These are phyloP conservation scores for Cladosporium sp. DNA, from an alignment of 2,329 filamentous ascomycete genomes.

Conservation along the genomic window DNA sequence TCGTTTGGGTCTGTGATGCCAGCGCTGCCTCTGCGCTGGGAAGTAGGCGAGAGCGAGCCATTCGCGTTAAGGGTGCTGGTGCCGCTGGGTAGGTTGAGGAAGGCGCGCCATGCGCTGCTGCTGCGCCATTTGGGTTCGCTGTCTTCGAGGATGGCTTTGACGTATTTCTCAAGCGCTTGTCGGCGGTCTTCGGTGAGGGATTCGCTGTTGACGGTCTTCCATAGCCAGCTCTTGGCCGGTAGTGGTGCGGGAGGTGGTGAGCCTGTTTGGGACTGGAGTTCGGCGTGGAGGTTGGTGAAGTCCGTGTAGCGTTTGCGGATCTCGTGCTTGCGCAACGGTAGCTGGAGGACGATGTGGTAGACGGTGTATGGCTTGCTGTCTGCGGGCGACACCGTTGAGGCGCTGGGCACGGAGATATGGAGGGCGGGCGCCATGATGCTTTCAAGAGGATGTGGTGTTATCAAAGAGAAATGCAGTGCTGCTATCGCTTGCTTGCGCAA, in stretches of 20 bases:
- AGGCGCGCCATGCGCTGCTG: slow-evolving; percentile 69
- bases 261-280: slow-evolving; percentile 62
- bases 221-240: slow-evolving; percentile 75
- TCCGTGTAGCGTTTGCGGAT: slow-evolving; percentile 82
- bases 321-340: slow-evolving; percentile 73
- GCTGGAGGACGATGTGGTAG: slow-evolving; percentile 75
- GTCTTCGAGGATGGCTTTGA: slow-evolving; percentile 69
- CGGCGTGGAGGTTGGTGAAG: slow-evolving; percentile 66
- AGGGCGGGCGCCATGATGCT: slow-evolving; percentile 44
- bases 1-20: slow-evolving; percentile 54
- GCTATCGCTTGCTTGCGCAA: neutral
- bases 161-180: slow-evolving; percentile 66
- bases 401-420: slow-evolving; percentile 48
- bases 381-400: slow-evolving; percentile 51
- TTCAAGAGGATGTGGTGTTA: neutral
- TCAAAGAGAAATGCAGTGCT: neutral
- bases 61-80: slow-evolving; percentile 30
- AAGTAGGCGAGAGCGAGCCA: slow-evolving; percentile 44
- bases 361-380: slow-evolving; percentile 69
- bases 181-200: slow-evolving; percentile 72
- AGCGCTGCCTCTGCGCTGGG: slow-evolving; percentile 29
- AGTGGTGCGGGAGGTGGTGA: slow-evolving; percentile 65
- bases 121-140: slow-evolving; percentile 77
- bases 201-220: slow-evolving; percentile 67
- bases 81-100: slow-evolving; percentile 67